A percentile compares a stretch with the other conserved stretches of the same genome.
phyloP scores from a whole-genome alignment of 352 stramenopile genomes.

The Globisporangium ultimum region DNA sequence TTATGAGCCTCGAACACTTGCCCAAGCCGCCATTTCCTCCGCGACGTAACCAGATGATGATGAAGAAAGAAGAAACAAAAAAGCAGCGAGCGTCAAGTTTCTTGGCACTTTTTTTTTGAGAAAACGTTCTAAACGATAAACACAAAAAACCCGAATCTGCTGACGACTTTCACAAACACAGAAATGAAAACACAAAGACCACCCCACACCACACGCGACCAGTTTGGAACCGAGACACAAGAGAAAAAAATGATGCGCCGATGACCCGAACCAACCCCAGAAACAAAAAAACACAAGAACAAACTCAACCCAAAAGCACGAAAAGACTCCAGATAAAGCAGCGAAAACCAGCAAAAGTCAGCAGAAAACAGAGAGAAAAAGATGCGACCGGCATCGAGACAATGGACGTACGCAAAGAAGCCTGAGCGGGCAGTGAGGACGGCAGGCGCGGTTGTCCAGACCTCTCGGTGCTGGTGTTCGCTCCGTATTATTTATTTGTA shows the following conservation, averaged over 20 bases:
- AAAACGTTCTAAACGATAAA: conserved; percentile 10
- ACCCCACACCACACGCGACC: conserved; percentile 5
- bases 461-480: neutral
- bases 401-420: too few species aligned
- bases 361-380: neutral
- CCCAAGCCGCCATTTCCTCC: too few species aligned
- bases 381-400: too few species aligned
- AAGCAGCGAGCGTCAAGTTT: neutral
- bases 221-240: conserved; percentile 4
- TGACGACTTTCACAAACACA: conserved; percentile 1
- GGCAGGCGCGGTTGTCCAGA: neutral
- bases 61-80: neutral
- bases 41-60: too few species aligned
- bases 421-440: neutral
- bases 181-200: too few species aligned
- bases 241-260: conserved; percentile 2
- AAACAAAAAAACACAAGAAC: conserved; percentile 7
- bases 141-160: conserved; percentile 11
- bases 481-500: conserved; percentile 3
- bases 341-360: neutral
- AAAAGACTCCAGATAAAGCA: conserved; percentile 4
- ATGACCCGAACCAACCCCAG: conserved; percentile 1
- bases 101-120: neutral
- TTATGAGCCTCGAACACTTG: too few species aligned
- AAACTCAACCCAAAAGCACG: neutral